Percentiles rank a stretch among this genome's conserved stretches.
These are phyloP conservation scores for Penicillium griseofulvum DNA, from an alignment of 2,329 filamentous ascomycete genomes.

Conservation along the genomic window DNA sequence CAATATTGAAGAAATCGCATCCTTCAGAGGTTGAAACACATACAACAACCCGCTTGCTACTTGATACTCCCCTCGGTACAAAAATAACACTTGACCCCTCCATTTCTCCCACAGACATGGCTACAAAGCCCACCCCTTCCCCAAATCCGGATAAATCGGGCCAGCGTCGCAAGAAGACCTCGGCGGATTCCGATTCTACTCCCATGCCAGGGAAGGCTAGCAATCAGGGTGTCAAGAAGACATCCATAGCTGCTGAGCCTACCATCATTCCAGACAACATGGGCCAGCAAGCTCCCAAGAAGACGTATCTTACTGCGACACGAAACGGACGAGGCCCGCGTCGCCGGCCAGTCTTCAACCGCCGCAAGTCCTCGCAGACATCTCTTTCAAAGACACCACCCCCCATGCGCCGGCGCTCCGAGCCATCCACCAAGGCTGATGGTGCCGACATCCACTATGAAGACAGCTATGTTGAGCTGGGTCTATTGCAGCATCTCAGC, in stretches of 20 bases:
- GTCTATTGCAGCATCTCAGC: constrained; percentile 6
- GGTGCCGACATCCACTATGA: neutral
- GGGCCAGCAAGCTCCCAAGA: constrained; percentile 26
- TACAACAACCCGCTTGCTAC: constrained; percentile 34
- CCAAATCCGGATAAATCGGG: neutral
- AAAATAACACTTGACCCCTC: constrained; percentile 28
- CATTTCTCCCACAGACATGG: constrained; percentile 21
- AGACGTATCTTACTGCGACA: constrained; percentile 27
- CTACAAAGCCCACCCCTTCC: constrained; percentile 2
- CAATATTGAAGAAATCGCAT: constrained; percentile 43
- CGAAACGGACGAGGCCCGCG: constrained; percentile 26
- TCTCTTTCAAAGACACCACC: constrained; percentile 61
- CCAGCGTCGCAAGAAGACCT: constrained; percentile 26
- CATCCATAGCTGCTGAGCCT: constrained; percentile 11
- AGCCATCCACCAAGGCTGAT: neutral
- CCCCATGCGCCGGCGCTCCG: constrained; percentile 65
- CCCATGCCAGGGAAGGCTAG: neutral
- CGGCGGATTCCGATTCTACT: constrained; percentile 4
- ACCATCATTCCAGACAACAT: neutral
- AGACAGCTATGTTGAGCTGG: constrained; percentile 6
- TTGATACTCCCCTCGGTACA: constrained; percentile 25
- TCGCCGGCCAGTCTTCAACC: constrained; percentile 33
- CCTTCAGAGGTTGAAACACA: constrained; percentile 24
- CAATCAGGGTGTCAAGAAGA: constrained; percentile 26
- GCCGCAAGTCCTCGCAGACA: constrained; percentile 39